Conservation (phyloP, 768 basidiomycete species). For the Lenzites betulinus region DNA sequence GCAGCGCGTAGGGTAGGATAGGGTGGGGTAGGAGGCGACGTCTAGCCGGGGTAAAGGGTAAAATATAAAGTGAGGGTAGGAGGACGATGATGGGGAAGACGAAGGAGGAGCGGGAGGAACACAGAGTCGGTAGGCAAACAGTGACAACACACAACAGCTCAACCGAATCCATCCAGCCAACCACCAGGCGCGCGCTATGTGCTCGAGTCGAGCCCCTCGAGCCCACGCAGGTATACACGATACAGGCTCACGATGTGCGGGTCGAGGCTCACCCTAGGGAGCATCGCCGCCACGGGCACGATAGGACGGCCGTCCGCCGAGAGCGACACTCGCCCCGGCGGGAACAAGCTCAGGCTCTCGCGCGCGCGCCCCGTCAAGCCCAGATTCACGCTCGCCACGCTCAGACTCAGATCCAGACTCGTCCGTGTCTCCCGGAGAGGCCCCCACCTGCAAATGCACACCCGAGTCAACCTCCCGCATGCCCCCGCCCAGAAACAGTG, state of each 20-base stretch:
- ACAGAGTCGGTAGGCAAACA: not conserved
- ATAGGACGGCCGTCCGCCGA: slow-evolving; percentile 8
- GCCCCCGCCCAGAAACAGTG: slow-evolving; percentile 25
- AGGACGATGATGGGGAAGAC: not conserved
- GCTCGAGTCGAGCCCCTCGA: slow-evolving; percentile 14
- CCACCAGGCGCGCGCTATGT: slow-evolving; percentile 3
- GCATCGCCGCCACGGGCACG: slow-evolving; percentile 1
- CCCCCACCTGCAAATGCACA: slow-evolving; percentile 10
- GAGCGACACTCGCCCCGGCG: not conserved
- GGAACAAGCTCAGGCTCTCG: not conserved
- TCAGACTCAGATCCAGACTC: not conserved
- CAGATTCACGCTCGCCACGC: not conserved
- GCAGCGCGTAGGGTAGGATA: not conserved
- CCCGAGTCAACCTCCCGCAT: slow-evolving; percentile 11
- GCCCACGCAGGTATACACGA: slow-evolving; percentile 20
- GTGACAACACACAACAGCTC: slow-evolving; percentile 6
- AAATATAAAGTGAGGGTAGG: too few species aligned
- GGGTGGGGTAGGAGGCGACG: not conserved
- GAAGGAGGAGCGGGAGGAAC: not conserved
- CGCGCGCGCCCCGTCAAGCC: not conserved
- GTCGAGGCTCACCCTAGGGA: slow-evolving; percentile 20
- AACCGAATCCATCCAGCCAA: not conserved
- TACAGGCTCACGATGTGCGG: slow-evolving; percentile 19
- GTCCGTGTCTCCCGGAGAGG: not conserved
- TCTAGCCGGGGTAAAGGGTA: too few species aligned